A percentile compares a stretch with the other conserved stretches of the same genome.
Conservation (phyloP, 2,329 filamentous ascomycete species). For the Nigrospora oryzae region DNA sequence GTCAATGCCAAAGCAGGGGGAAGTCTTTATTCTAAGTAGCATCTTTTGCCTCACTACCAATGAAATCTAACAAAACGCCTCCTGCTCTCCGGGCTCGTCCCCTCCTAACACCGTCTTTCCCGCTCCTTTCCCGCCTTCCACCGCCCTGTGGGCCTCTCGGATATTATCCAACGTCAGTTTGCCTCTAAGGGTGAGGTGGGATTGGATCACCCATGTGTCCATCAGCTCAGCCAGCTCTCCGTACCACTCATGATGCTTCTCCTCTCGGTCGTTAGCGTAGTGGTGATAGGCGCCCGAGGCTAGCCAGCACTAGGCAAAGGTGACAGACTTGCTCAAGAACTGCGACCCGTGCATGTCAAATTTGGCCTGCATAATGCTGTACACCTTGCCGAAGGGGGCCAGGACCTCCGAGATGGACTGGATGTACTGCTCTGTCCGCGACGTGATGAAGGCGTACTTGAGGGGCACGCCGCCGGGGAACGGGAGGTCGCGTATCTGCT, state of each 20-base stretch:
- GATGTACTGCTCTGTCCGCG: constrained; percentile 30
- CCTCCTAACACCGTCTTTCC: constrained; percentile 27
- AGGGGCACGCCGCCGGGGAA: constrained; percentile 22
- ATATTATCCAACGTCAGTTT: constrained; percentile 26
- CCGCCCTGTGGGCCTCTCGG: constrained; percentile 26
- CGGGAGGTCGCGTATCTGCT: constrained; percentile 25
- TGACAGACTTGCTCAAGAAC: constrained; percentile 34
- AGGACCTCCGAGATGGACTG: constrained; percentile 25
- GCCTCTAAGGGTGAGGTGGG: constrained; percentile 25
- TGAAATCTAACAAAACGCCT: constrained; percentile 7
- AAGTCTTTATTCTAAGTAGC: too few species aligned
- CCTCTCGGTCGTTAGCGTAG: constrained; percentile 20
- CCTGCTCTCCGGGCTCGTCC: constrained; percentile 14
- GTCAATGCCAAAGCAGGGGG: too few species aligned
- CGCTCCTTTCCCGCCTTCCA: constrained; percentile 25
- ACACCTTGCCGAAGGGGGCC: constrained; percentile 33
- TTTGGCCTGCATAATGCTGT: constrained; percentile 33
- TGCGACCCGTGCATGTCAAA: constrained; percentile 34
- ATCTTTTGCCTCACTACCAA: too few species aligned
- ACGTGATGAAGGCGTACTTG: constrained; percentile 33
- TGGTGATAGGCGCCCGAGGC: constrained; percentile 29
- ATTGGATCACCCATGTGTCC: constrained; percentile 26
- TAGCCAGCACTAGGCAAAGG: constrained; percentile 31
- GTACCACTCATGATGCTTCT: constrained; percentile 29
- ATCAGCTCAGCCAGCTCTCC: constrained; percentile 22